Conservation (phyloP, 306 rosid genomes). For the Corylus avellana region DNA sequence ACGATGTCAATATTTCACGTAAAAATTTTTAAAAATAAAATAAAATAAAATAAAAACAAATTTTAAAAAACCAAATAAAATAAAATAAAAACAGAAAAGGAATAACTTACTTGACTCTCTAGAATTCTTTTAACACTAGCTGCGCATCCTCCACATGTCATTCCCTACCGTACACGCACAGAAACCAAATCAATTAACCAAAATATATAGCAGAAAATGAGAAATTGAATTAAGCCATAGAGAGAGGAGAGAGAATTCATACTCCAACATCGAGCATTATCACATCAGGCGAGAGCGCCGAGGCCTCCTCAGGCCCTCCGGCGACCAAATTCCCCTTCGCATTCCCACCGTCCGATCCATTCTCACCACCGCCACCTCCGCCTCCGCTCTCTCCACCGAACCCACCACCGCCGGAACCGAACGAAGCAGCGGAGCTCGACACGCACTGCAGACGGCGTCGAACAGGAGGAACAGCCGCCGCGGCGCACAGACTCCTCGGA, state of each 20-base stretch:
- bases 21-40: not conserved
- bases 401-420: constrained; percentile 52
- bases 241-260: constrained; percentile 28
- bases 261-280: constrained; percentile 90
- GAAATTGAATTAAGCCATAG: not conserved
- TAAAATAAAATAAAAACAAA: not conserved
- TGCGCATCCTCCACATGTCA: constrained; percentile 85
- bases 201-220: not conserved
- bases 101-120: constrained; percentile 67
- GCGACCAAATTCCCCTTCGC: constrained; percentile 49
- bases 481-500: constrained; percentile 31
- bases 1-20: not conserved
- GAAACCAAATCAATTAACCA: not conserved
- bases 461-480: constrained; percentile 23
- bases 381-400: constrained; percentile 44
- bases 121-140: constrained; percentile 71
- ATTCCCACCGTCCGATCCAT: constrained; percentile 53
- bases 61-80: not conserved
- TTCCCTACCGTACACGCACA: constrained; percentile 38
- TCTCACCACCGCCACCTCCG: constrained; percentile 43
- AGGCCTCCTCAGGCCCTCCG: constrained; percentile 53
- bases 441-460: constrained; percentile 47
- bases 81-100: not conserved
- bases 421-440: constrained; percentile 58
- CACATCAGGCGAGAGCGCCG: constrained; percentile 56